Base-by-base conservation (phyloP, 768 basidiomycete species). In the Mrakia gelida region DNA sequence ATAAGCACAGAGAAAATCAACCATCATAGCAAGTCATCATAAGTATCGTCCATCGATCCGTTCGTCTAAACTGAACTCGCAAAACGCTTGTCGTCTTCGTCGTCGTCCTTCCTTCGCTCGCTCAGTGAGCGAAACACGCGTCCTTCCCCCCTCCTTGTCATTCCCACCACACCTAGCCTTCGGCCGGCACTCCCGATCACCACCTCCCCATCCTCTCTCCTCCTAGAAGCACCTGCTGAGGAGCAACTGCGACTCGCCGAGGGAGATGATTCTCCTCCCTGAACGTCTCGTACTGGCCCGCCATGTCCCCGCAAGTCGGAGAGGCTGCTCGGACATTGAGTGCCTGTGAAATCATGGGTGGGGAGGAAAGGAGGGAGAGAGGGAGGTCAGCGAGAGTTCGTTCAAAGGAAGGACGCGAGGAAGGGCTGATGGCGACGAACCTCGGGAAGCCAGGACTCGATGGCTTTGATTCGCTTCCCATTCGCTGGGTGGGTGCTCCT, bases 401-500 rank as follows among this genome's bases (percentile, higher is more conserved):
- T 1, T 16, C 8, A 59, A 59, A 74, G 1, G 32, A 32, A 63
- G 54, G 41, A 52, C 1, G 56, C 13, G 26, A 15, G 0, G 26
- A 21, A 15, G 34, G 11, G 54, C 2, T 10, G 56, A 26, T 2
- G 23, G 3, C 5, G 32, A 23, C 56, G n/a, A 23, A 74, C 73
- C 54, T 79, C 73, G 18, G 78, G 78, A 21, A 75, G 73, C 73
- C 74, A 79, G 7, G 23, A n/a, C 32, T 75, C 73, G 43, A 79
- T 59, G 9, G 61, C 93, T 86, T 90, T 87, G 77, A 93, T 89
- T 30, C 95, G 89, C 81, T 87, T 90, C 59, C 87, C 85, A 32
- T 91, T 90, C 8, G 90, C 87, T 0, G 95, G 95, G 84, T 98
- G 95, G 0, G 95, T 97, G 38, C 86, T 86, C 49, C 71, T 73